Conservation (phyloP, 2,329 filamentous ascomycete species). For the Aureobasidium mangrovei region DNA sequence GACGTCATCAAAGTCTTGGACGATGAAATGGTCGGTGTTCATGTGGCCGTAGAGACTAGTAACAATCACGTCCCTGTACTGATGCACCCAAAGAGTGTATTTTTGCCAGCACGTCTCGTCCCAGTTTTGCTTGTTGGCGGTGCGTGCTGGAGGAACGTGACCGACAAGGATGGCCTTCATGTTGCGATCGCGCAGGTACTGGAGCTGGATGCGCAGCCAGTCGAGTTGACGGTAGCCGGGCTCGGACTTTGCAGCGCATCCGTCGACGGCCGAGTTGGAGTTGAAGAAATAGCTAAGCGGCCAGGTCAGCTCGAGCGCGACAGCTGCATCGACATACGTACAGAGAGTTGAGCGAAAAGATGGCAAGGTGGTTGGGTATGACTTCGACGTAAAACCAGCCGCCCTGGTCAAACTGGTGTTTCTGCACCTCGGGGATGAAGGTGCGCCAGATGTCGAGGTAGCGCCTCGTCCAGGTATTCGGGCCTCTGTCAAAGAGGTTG, state of each 20-base stretch:
- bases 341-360: conserved; percentile 91
- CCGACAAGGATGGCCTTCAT: conserved; percentile 95
- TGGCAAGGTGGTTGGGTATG: conserved; percentile 72
- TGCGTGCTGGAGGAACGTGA: conserved; percentile 85
- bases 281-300: conserved; percentile 68
- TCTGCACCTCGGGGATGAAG: conserved; percentile 88
- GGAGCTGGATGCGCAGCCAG: conserved; percentile 84
- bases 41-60: conserved; percentile 83
- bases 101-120: conserved; percentile 98
- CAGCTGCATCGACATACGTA: conserved; percentile 20
- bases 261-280: conserved; percentile 87
- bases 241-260: conserved; percentile 68
- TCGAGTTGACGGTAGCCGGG: conserved; percentile 93
- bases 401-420: conserved; percentile 81
- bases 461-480: conserved; percentile 73
- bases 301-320: not conserved
- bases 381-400: conserved; percentile 95
- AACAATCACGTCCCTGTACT: conserved; percentile 84
- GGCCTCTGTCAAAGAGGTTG: conserved; percentile 80
- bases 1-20: conserved; percentile 76
- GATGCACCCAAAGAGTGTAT: conserved; percentile 80
- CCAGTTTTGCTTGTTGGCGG: conserved; percentile 78
- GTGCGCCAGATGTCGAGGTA: conserved; percentile 72
- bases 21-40: conserved; percentile 96
- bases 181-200: conserved; percentile 68